Percentiles rank a stretch among this genome's conserved stretches.
Conservation (phyloP, 176 grass and related monocot species). For the Guadua angustifolia region DNA sequence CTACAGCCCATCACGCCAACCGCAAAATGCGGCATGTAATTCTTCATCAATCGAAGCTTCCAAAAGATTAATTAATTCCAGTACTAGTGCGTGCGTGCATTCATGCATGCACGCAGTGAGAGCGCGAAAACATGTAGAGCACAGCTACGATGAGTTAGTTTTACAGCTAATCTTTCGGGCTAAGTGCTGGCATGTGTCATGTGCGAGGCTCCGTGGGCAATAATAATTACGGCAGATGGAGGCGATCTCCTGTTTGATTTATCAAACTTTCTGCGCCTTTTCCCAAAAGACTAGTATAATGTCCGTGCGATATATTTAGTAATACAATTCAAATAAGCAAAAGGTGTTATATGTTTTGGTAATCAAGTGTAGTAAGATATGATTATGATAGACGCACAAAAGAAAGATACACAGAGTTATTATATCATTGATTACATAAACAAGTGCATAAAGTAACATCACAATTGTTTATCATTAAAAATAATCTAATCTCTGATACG, state of each 20-base stretch:
- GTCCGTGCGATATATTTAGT: too few relatives aligned
- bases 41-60: not conserved
- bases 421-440: too few relatives aligned
- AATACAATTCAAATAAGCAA: too few relatives aligned
- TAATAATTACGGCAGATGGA: conserved; percentile 46
- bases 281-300: conserved; percentile 28
- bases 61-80: not conserved
- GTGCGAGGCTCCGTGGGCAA: conserved; percentile 4
- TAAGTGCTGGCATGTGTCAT: conserved; percentile 35
- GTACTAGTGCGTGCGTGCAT: too few relatives aligned
- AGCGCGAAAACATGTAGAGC: not conserved
- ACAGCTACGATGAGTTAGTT: conserved; percentile 16
- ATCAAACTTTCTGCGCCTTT: conserved; percentile 9
- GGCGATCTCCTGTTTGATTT: not conserved
- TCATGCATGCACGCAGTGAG: not conserved
- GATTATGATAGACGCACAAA: too few relatives aligned
- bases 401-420: too few relatives aligned
- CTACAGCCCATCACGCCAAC: too few relatives aligned
- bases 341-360: too few relatives aligned
- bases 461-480: too few relatives aligned
- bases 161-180: conserved; percentile 31
- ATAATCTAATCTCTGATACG: too few relatives aligned
- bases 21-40: not conserved
- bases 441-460: too few relatives aligned
- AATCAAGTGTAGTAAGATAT: too few relatives aligned